Evolutionary conservation across 176 grass and related monocot genomes (phyloP).

Genomic region (Musa acuminata): DNA sequence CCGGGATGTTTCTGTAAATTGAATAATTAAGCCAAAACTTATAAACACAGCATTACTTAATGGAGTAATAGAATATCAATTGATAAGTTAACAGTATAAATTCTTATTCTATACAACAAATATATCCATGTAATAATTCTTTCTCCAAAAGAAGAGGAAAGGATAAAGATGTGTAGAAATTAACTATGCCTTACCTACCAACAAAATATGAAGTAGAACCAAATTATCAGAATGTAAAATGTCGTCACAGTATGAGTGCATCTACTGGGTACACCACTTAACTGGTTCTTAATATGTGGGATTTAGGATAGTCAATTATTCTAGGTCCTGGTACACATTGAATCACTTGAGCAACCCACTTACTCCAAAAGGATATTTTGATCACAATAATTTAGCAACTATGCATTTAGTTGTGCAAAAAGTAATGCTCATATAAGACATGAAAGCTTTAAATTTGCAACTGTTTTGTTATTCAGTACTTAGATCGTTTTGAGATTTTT

Average conservation of each 20-base stretch:
- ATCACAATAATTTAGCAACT: neutral
- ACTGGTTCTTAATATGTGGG: too few relatives aligned
- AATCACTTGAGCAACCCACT: neutral
- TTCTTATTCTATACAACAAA: neutral
- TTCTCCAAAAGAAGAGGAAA: neutral
- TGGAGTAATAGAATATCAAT: neutral
- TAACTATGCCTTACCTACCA: neutral
- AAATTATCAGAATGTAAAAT: neutral
- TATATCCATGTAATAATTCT: neutral
- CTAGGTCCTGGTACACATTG: too few relatives aligned
- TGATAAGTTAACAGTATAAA: neutral
- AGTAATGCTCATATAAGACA: neutral
- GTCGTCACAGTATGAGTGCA: too few relatives aligned
- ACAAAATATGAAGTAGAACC: neutral
- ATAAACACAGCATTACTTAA: neutral
- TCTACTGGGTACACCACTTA: too few relatives aligned
- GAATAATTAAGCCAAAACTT: neutral
- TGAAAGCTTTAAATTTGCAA: neutral
- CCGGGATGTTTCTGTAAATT: slow-evolving; percentile 9
- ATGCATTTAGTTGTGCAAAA: neutral
- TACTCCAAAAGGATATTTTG: neutral
- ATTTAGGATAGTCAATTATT: neutral
- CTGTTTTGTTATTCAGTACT: neutral
- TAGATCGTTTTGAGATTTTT: neutral
- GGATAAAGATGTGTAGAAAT: neutral